These are phyloP conservation scores for Microbotryomycetes sp. DNA, from an alignment of 1,284 basidiomycete genomes.

Conservation along the genomic window DNA sequence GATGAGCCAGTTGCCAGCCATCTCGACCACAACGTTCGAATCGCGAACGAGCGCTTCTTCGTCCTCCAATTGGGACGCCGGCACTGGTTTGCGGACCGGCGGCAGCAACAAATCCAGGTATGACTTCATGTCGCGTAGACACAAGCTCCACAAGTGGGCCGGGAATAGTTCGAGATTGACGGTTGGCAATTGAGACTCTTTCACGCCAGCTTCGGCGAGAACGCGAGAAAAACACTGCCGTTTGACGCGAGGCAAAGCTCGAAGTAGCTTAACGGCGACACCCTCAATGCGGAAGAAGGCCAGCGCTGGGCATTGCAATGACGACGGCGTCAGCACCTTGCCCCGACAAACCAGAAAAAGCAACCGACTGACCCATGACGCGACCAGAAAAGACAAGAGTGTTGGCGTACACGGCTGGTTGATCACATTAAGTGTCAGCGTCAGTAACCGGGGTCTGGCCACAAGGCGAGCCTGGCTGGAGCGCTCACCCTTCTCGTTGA, in stretches of 20 bases:
- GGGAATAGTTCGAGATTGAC: slow-evolving; percentile 21
- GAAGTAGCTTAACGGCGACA: slow-evolving; percentile 48
- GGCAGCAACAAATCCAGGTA: slow-evolving; percentile 23
- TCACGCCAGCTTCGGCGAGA: slow-evolving; percentile 33
- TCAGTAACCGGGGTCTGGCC: no score
- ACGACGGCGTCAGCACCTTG: background rate
- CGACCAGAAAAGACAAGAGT: slow-evolving; percentile 49
- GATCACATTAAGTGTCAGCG: background rate
- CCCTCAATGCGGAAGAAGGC: slow-evolving; percentile 51
- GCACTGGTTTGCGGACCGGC: background rate
- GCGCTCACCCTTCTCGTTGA: slow-evolving; percentile 47
- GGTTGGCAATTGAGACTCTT: slow-evolving; percentile 15
- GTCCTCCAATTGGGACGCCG: background rate
- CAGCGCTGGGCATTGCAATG: slow-evolving; percentile 44
- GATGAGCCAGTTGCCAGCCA: slow-evolving; percentile 39
- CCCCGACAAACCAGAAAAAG: background rate
- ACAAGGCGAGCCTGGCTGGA: no score
- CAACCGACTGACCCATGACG: slow-evolving; percentile 42
- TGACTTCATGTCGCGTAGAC: slow-evolving; percentile 13
- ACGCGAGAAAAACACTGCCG: slow-evolving; percentile 44
- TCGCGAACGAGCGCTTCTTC: slow-evolving; percentile 30
- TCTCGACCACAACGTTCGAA: slow-evolving; percentile 26
- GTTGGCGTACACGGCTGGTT: slow-evolving; percentile 48
- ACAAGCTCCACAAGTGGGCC: slow-evolving; percentile 23
- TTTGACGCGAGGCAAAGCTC: slow-evolving; percentile 46